These are phyloP conservation scores for Cavenderia fasciculata DNA, from an alignment of 78 protist genomes.

Conservation along the genomic window DNA sequence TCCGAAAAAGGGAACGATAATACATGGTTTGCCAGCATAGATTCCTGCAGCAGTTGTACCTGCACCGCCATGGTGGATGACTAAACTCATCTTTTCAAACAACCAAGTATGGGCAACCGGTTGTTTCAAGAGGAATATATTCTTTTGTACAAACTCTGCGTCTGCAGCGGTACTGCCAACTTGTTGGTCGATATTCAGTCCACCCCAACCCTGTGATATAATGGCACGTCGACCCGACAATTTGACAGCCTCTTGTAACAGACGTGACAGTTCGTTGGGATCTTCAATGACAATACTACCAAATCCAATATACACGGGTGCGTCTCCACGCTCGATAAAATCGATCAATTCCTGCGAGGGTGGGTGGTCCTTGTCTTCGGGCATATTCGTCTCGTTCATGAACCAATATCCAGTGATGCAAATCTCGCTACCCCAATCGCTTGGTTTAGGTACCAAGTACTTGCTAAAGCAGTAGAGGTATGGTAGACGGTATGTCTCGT, in stretches of 20 bases:
- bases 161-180: neutral
- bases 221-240: conserved; percentile 41
- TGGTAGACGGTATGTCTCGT: conserved; percentile 59
- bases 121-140: conserved; percentile 14
- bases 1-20: conserved; percentile 85
- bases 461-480: conserved; percentile 71
- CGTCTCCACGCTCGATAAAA: neutral
- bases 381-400: neutral
- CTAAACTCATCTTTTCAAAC: conserved; percentile 72
- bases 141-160: neutral
- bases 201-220: conserved; percentile 77
- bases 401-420: conserved; percentile 72
- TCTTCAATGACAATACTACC: conserved; percentile 74
- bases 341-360: conserved; percentile 8
- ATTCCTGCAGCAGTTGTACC: conserved; percentile 89
- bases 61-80: conserved; percentile 90
- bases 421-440: conserved; percentile 72
- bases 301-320: conserved; percentile 81
- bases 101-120: conserved; percentile 82
- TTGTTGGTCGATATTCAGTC: conserved; percentile 1
- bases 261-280: conserved; percentile 51
- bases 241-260: conserved; percentile 53
- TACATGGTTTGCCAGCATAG: conserved; percentile 68
- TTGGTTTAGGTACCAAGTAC: conserved; percentile 70
- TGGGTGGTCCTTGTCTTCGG: neutral